phyloP scores from a whole-genome alignment of 306 rosid species.

The Malus domestica region DNA sequence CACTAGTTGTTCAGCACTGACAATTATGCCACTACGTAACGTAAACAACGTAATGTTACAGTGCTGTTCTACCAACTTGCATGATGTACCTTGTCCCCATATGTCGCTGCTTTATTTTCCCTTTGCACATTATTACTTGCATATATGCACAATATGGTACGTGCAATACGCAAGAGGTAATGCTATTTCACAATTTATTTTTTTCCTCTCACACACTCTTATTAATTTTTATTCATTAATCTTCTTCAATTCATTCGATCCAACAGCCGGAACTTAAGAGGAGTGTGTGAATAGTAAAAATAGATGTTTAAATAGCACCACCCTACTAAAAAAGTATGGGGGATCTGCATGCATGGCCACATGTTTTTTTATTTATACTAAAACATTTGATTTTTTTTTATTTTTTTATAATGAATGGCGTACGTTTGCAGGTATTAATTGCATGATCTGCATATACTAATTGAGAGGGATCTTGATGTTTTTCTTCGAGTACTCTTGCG shows the following conservation, averaged over 20 bases:
- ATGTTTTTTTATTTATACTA: not conserved
- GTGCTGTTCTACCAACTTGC: slow-evolving; percentile 13
- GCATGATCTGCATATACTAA: not conserved
- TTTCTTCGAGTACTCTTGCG: not conserved
- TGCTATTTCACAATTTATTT: no score
- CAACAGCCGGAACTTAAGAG: no score
- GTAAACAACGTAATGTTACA: not conserved
- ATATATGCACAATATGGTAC: not conserved
- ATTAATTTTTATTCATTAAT: no score
- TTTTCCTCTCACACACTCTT: no score
- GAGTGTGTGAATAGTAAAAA: no score
- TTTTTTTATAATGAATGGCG: no score
- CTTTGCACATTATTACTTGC: not conserved
- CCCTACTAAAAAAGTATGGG: no score
- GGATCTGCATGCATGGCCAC: no score
- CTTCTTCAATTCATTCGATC: no score
- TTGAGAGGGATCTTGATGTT: not conserved
- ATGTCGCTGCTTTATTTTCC: not conserved
- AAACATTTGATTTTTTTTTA: not conserved
- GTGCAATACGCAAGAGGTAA: not conserved
- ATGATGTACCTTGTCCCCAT: slow-evolving; percentile 2
- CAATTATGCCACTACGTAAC: not conserved
- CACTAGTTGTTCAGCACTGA: not conserved
- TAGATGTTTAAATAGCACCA: no score
- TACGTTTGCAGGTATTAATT: not conserved